These are phyloP conservation scores for Solanum boliviense DNA, from an alignment of 257 asterid species.

Conservation along the genomic window DNA sequence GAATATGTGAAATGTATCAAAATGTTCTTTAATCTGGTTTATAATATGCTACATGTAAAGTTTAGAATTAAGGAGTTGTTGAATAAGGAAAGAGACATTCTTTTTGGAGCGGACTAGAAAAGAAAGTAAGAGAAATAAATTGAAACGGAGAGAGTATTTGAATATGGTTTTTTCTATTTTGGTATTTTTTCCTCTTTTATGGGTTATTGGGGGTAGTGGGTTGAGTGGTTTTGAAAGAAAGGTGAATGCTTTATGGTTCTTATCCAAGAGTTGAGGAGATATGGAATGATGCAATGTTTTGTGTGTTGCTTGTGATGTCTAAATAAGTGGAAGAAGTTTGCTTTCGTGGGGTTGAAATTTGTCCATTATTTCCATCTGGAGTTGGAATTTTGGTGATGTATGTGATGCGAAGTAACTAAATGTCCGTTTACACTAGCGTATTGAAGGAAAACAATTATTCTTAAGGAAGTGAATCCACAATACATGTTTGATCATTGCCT, in stretches of 20 bases:
- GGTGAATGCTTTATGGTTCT: not conserved
- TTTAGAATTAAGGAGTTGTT: not conserved
- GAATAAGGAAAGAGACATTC: not conserved
- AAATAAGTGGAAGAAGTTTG: not conserved
- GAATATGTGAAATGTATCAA: not conserved
- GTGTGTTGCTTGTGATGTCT: not conserved
- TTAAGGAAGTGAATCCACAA: not conserved
- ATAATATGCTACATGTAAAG: not conserved
- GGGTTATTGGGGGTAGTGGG: not conserved
- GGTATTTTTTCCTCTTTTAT: not conserved
- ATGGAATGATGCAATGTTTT: not conserved
- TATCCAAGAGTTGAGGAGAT: not conserved
- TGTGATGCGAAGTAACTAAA: not conserved
- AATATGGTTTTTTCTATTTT: not conserved
- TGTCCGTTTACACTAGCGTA: not conserved
- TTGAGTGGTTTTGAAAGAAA: not conserved
- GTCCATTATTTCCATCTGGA: not conserved
- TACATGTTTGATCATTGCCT: not conserved
- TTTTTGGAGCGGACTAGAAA: not conserved
- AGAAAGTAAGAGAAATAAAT: not conserved
- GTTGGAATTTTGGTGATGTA: not conserved
- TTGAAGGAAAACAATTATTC: not conserved
- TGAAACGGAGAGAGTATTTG: not conserved
- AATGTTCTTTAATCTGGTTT: not conserved
- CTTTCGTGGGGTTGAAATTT: not conserved